These are phyloP conservation scores for Vitis hybrid DNA, from an alignment of 177 flowering plant species.

Conservation along the genomic window DNA sequence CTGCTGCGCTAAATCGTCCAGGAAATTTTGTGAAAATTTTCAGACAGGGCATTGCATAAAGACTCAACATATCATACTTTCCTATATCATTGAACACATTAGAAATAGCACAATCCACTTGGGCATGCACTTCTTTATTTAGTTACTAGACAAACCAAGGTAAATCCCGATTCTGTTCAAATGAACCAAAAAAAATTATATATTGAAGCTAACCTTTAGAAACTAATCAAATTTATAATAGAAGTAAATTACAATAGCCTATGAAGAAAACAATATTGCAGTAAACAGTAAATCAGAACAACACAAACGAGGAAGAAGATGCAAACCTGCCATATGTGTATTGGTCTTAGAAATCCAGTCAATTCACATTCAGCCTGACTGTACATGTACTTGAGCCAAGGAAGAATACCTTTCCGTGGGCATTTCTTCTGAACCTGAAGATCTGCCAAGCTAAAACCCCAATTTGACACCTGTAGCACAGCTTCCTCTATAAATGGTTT, in stretches of 20 bases:
- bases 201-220: neutral
- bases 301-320: constrained; percentile 6
- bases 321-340: constrained; percentile 97
- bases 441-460: constrained; percentile 85
- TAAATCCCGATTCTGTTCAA: neutral
- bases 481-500: constrained; percentile 94
- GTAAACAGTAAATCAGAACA: neutral
- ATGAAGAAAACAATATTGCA: neutral
- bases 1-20: too few species aligned
- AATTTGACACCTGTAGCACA: constrained; percentile 70
- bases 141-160: neutral
- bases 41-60: too few species aligned
- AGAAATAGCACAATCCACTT: neutral
- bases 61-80: too few species aligned
- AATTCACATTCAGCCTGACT: constrained; percentile 56
- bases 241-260: too few species aligned
- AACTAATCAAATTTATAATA: neutral
- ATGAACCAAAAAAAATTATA: neutral
- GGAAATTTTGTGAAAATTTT: too few species aligned
- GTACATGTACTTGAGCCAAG: constrained; percentile 76
- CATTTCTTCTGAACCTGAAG: constrained; percentile 70
- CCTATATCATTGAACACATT: neutral
- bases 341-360: constrained; percentile 75
- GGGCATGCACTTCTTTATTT: neutral
- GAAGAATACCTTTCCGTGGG: constrained; percentile 51